Base-by-base conservation (phyloP, 768 basidiomycete genomes). In the Gloeophyllum trabeum region DNA sequence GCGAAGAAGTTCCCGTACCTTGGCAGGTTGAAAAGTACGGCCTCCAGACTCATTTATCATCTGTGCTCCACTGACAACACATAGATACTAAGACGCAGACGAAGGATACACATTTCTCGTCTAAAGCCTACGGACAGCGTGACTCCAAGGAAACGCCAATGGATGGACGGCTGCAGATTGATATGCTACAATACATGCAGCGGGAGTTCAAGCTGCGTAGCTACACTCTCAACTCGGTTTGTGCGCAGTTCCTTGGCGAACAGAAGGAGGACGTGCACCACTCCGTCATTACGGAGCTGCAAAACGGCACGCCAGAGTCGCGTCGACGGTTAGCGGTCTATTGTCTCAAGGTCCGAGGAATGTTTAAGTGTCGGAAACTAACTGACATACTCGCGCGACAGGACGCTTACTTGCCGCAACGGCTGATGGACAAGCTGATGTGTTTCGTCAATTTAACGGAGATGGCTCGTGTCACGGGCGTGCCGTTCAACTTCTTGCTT, bases 401-500 rank as follows among this genome's bases (percentile, higher is more conserved):
- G 91, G 96, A 99, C 70, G 94, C 96, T 3, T 99, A 99, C 58
- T 78, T 99, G 20, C 96, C 96, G 0, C 96, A 99, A 61, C 71
- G 96, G 42, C 61, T 98, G 28, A 73, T 99, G 60, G 96, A 98
- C 61, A 99, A 98, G 60, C 70, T 99, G 24, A 97, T 98, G 96
- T 98, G 91, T 48, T 92, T 99, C 54, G 82, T 99, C 60, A 99
- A 99, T 60, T 97, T 96, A 55, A 82, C 79, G 36, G 96, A 99
- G 60, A 98, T 99, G 96, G 75, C 96, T n/a, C 87, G 96, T 58
- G 96, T 99, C 3, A 99, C 96, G 0, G 96, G 96, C n/a, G 92
- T 99, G 7, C 96, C 96, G 0, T 99, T 99, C 75, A 98, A 97
- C 55, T 97, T 78, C 58, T 72, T 99, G 5, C 70, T 99, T 5